Evolutionary conservation across 2,329 filamentous ascomycete genomes (phyloP), one percentile per base, ranked within the genome.

Genomic region (Sporothrix mexicana): DNA sequence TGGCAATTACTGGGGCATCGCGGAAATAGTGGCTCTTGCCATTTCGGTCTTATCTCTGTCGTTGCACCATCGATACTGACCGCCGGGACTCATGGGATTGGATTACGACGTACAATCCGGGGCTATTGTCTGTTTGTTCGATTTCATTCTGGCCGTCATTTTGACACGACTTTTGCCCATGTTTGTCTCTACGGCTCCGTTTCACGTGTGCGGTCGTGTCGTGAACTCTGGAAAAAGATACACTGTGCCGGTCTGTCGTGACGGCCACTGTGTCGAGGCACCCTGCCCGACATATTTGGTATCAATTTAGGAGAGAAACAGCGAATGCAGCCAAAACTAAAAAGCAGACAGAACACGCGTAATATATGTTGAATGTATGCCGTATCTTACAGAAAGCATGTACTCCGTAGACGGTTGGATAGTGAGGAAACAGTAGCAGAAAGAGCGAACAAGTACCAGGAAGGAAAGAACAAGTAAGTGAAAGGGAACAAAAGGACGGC

Each of bases 251-350:
- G 20, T 45, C 3, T 7, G 20, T 17, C 49, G 7, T 17, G 13
- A 10, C 66, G 67, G 67, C 51, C 51, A 69, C 67, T 69, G 67
- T 69, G 67, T 45, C 67, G 36, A 57, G 51, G 49, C 49, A 51
- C 67, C 67, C 30, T 15, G 49, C 30, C 30, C 36, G 51, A 45
- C 36, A n/a, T 47, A 59, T 45, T 45, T 69, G 67, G 36, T 69
- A 53, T 9, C 53, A 70, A 59, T 69, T 45, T 69, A 36, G 51
- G 30, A 15, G 23, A 20, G 36, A 43, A 13, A 36, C 13, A 12
- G 36, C 15, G 36, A 64, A 20, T 13, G 59, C 67, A 25, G 36
- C 67, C 36, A 69, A 69, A 69, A 55, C 66, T 41, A 13, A 62
- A 43, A 62, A n/a, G 30, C 55, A 61, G 30, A 59, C 55, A 59